Conservation (phyloP, 202 grass and related monocot species). For the Dendrocalamus latiflorus region DNA sequence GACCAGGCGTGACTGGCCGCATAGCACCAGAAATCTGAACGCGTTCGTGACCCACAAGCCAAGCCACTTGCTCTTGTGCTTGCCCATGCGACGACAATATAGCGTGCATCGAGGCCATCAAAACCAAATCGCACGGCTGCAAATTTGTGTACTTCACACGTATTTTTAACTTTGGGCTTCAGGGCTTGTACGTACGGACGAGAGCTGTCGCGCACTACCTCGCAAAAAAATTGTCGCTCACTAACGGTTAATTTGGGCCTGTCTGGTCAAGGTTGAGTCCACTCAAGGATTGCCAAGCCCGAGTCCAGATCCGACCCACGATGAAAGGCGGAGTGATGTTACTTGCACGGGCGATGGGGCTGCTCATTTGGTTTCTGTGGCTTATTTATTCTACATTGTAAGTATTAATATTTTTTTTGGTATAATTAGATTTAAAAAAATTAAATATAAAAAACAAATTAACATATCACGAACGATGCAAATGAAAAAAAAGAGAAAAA, state of each 20-base stretch:
- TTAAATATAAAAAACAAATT: no score
- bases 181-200: background rate
- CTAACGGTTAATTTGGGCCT: background rate
- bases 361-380: no score
- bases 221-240: no score
- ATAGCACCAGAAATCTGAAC: background rate
- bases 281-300: background rate
- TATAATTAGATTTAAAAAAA: no score
- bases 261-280: background rate
- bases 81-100: background rate
- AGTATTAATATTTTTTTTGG: no score
- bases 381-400: no score
- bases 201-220: background rate
- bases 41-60: background rate
- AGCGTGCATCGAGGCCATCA: background rate
- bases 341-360: no score
- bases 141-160: background rate
- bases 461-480: no score
- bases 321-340: background rate
- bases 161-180: background rate
- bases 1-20: background rate
- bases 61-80: background rate
- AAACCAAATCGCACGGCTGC: background rate
- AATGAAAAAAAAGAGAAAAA: no score
- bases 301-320: background rate